A percentile compares a stretch with the other conserved stretches of the same genome.
These are phyloP conservation scores for Phytophthora tubulina DNA, from an alignment of 352 stramenopile genomes.

Conservation along the genomic window DNA sequence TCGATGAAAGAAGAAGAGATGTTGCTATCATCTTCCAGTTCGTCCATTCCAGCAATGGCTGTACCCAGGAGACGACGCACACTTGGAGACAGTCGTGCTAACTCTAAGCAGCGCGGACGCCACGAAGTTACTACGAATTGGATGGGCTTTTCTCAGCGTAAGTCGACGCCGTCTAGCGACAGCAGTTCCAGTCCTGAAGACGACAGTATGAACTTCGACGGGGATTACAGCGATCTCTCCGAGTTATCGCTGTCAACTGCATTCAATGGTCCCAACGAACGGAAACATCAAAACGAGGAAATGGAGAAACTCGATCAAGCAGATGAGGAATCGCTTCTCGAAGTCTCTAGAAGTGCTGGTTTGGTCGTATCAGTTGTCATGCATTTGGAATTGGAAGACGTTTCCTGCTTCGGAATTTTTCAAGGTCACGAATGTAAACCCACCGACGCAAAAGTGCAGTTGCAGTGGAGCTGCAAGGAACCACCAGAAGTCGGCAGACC, in stretches of 20 bases:
- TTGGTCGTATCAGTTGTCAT: conserved; percentile 53
- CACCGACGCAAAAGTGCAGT: conserved; percentile 23
- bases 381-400: conserved; percentile 52
- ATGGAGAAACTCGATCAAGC: conserved; percentile 1
- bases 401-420: conserved; percentile 52
- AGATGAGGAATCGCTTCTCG: conserved; percentile 15
- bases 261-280: conserved; percentile 5
- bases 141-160: conserved; percentile 18
- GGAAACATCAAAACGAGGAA: conserved; percentile 9
- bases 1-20: conserved; percentile 32
- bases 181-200: conserved; percentile 36
- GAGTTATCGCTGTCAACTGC: conserved; percentile 28
- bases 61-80: conserved; percentile 15
- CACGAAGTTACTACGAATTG: conserved; percentile 7
- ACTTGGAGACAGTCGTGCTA: conserved; percentile 17
- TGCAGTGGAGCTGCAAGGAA: conserved; percentile 64
- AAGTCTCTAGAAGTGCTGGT: conserved; percentile 12
- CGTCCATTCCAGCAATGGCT: conserved; percentile 8
- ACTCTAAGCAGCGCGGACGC: conserved; percentile 5
- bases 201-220: conserved; percentile 19
- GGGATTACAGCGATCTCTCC: conserved; percentile 40
- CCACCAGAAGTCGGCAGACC: conserved; percentile 47
- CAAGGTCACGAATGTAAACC: background rate
- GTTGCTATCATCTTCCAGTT: conserved; percentile 27
- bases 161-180: conserved; percentile 23